A percentile compares a stretch with the other conserved stretches of the same genome.
phyloP scores from a whole-genome alignment of 2,329 filamentous ascomycete species.

The Sphaerostilbella broomeana region DNA sequence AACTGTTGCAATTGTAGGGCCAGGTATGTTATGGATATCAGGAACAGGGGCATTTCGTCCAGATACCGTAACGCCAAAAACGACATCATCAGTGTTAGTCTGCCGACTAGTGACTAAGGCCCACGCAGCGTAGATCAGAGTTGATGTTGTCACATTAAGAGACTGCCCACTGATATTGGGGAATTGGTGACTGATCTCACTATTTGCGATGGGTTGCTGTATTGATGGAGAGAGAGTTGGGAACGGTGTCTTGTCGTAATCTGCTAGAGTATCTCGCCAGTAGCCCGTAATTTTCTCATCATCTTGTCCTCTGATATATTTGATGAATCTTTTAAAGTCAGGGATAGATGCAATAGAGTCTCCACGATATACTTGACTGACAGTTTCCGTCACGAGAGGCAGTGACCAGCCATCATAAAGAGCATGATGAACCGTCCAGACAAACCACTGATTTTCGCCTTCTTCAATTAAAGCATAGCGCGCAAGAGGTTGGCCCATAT shows the following conservation, averaged over 20 bases:
- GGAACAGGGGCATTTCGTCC: conserved; percentile 1
- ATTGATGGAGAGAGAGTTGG: neutral
- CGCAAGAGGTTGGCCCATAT: conserved; percentile 1
- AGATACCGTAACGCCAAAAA: conserved; percentile 6
- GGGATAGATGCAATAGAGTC: neutral
- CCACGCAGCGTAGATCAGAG: conserved; percentile 2
- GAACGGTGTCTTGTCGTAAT: neutral
- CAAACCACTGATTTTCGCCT: neutral
- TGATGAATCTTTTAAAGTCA: neutral
- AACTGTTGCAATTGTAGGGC: conserved; percentile 7
- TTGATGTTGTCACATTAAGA: conserved; percentile 3
- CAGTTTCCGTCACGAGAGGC: neutral
- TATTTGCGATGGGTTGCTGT: neutral
- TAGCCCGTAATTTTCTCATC: neutral
- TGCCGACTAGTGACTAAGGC: neutral
- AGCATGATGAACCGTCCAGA: conserved; percentile 7
- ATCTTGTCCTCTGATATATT: neutral
- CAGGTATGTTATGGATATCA: conserved; percentile 3
- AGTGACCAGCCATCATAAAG: conserved; percentile 6
- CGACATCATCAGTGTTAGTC: neutral
- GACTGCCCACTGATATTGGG: neutral
- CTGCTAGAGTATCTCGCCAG: neutral
- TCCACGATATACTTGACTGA: neutral
- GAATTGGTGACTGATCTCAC: neutral
- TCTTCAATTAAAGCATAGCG: conserved; percentile 2